Percentiles rank a stretch among this genome's conserved stretches.
These are phyloP conservation scores for Hypholoma fasciculare DNA, from an alignment of 768 basidiomycete genomes.

Conservation along the genomic window DNA sequence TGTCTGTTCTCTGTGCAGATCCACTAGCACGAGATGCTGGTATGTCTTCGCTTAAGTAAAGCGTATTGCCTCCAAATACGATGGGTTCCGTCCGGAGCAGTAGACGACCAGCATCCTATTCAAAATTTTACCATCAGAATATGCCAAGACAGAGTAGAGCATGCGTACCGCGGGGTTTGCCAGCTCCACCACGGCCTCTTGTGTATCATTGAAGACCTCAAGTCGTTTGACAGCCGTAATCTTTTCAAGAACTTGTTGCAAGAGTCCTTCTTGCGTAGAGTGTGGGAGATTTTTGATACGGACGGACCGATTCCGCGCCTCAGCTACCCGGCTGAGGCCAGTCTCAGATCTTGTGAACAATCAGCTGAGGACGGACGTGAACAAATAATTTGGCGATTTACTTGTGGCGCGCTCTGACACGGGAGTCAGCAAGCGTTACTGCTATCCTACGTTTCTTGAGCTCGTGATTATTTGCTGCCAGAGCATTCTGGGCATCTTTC, in stretches of 20 bases:
- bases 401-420: constrained; percentile 55
- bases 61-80: constrained; percentile 58
- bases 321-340: constrained; percentile 56
- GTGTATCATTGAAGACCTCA: constrained; percentile 64
- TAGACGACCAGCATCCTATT: constrained; percentile 82
- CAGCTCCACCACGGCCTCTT: constrained; percentile 66
- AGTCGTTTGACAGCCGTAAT: constrained; percentile 67
- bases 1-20: constrained; percentile 37
- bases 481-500: constrained; percentile 69
- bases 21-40: constrained; percentile 28
- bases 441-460: constrained; percentile 89
- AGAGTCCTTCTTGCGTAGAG: constrained; percentile 82
- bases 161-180: constrained; percentile 62
- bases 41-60: constrained; percentile 60
- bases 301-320: constrained; percentile 68
- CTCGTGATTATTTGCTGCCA: constrained; percentile 84
- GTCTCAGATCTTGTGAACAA: constrained; percentile 41
- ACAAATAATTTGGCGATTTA: constrained; percentile 25
- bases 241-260: constrained; percentile 91
- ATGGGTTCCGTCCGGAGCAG: constrained; percentile 73
- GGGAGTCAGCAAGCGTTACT: constrained; percentile 82
- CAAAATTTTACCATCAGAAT: neutral
- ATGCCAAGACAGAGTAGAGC: neutral
- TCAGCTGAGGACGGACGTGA: neutral
- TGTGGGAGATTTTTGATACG: constrained; percentile 74